Percentiles rank a stretch among this genome's conserved stretches.
These are phyloP conservation scores for Metschnikowia arizonensis DNA, from an alignment of 805 yeast genomes.

Conservation along the genomic window DNA sequence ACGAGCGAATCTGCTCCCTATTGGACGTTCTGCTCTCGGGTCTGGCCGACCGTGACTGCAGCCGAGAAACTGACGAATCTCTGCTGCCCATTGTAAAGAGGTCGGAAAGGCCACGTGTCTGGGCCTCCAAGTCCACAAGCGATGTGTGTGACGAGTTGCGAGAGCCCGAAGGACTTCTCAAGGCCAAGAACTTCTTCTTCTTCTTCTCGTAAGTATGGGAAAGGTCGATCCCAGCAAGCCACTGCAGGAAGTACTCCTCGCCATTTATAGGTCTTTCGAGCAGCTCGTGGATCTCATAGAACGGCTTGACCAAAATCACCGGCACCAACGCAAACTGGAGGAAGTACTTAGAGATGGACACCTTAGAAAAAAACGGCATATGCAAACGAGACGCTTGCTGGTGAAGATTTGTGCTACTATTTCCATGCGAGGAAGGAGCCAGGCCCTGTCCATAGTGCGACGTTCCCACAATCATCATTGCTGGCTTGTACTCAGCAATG, in stretches of 20 bases:
- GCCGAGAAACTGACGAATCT: conserved; percentile 11
- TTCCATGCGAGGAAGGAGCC: conserved; percentile 6
- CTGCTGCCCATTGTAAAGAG: conserved; percentile 8
- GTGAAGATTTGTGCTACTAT: conserved; percentile 5
- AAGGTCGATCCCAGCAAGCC: conserved; percentile 28
- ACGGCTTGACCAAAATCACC: conserved; percentile 41
- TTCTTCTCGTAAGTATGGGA: conserved; percentile 17
- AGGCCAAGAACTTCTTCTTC: conserved; percentile 15
- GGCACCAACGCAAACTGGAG: conserved; percentile 43
- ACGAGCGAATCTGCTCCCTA: neutral
- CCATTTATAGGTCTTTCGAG: conserved; percentile 31
- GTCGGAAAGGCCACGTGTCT: conserved; percentile 9
- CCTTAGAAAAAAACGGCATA: conserved; percentile 28
- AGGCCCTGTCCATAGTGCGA: conserved; percentile 25
- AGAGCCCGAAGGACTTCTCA: conserved; percentile 15
- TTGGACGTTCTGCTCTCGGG: neutral
- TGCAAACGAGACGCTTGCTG: conserved; percentile 11
- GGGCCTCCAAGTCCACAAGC: conserved; percentile 10
- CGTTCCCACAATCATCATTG: conserved; percentile 45
- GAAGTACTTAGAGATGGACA: conserved; percentile 38
- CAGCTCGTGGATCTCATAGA: conserved; percentile 29
- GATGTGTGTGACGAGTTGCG: conserved; percentile 13
- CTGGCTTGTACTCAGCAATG: conserved; percentile 39
- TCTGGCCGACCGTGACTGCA: conserved; percentile 9
- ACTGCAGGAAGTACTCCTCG: conserved; percentile 33